Base-by-base conservation (phyloP, 768 basidiomycete genomes). In the Suillus alpinus region DNA sequence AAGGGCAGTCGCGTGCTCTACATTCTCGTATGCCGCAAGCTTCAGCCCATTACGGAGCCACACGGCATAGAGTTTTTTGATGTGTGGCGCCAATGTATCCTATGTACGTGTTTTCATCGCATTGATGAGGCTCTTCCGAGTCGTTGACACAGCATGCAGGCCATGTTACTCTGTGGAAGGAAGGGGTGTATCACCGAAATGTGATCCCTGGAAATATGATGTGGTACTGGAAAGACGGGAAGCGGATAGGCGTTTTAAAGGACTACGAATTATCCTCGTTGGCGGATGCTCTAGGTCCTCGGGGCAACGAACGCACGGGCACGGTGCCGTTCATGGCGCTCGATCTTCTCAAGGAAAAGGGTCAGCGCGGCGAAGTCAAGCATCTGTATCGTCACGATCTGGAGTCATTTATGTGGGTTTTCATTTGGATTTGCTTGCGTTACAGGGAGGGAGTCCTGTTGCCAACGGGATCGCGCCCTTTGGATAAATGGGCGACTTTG, bases 1-100 rank as follows among this genome's bases (percentile, higher is more conserved):
- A 29, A 3, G 40, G 56, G 40, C 20, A 46, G 18, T 18, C 56
- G 56, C 6, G 6, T 46, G n/a, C 41, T 56, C 56, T 56, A 46
- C 40, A 46, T 39, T 5, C 37, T 49, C 6, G 4, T 56, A 47
- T 56, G 46, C 14, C 56, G 7, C 5, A 47, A 32, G 39, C 56
- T 56, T 9, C 14, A 10, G 0, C 23, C 56, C 1, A 56, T 56
- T 29, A 49, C 8, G 10, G 0, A 26, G 3, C 56, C 47, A 18
- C 2, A n/a, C 0, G 8, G 7, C 14, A n/a, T 9, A 31, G 14
- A 18, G 4, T 4, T 47, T 32, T 44, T 56, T 12, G 20, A 46
- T 12, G 12, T 46, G 0, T 46, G 44, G 44, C 1, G 0, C 13
- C 44, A 23, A 2, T 40, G 26, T 49, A 32, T 44, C 8, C 1